Evolutionary conservation across 306 rosid genomes (phyloP), one percentile per base, ranked within the genome.

Genomic region (Gynostemma pentaphyllum): DNA sequence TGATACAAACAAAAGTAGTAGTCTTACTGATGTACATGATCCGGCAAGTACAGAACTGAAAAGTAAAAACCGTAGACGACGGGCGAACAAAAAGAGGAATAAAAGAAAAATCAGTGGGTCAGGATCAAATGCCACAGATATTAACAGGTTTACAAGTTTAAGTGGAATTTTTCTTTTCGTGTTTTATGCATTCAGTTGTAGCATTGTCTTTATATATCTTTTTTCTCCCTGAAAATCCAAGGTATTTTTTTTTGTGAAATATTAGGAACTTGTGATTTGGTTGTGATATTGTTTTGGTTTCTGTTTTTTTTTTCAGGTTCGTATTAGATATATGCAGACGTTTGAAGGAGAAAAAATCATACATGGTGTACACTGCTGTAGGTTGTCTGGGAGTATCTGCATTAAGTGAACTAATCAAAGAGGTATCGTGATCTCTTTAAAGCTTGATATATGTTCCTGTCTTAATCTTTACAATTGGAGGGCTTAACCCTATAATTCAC

Each of bases 351-450:
- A 83, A 60, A 74, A 91, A 91, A 57, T 80, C 95, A 2, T 91
- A 88, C 69, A 78, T 91, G 96, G 81, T 87, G 19, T 87, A 91
- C 75, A 79, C 95, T 26, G 98, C 96, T 75, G 76, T 87, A 18
- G 95, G 92, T 15, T 91, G 96, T 80, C 77, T 91, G 34, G 96
- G 97, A 70, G 62, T 91, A 70, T 70, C 87, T 46, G 87, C 89
- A 50, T 67, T 87, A 74, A 77, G 74, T 23, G 97, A 87, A 74
- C 71, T 87, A 44, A 18, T 91, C 77, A 82, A 74, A 72, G 97
- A 91, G 96, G 97, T 91, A 87, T 45, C 56, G 23, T 41, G 62
- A 65, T 56, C 61, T 73, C 6, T 36, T 64, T 27, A 15, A 11
- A 57, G 3, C 64, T 4, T 36, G 28, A 57, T 56, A 19, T 16